Conservation (phyloP, 345 rosid genomes). For the rapeseed (Brassica napus) region DNA sequence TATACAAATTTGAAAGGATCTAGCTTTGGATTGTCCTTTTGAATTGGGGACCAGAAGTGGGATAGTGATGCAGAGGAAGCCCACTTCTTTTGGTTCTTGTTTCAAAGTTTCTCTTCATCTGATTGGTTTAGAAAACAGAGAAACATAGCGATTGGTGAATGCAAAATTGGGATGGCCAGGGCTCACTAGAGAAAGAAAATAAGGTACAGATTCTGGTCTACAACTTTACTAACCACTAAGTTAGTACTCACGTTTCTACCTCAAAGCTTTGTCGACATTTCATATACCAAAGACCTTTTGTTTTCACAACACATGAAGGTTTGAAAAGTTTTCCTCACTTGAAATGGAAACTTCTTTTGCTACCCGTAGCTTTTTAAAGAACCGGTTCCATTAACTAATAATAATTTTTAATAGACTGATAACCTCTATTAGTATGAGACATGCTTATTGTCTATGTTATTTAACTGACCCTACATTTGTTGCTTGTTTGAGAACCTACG, state of each 20-base stretch:
- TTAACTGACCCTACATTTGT: conserved; percentile 33
- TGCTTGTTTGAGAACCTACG: conserved; percentile 27
- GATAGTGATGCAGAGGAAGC: conserved; percentile 34
- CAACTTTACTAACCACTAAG: conserved; percentile 31
- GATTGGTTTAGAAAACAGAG: conserved; percentile 31
- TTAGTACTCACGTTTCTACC: conserved; percentile 13
- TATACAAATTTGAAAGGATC: conserved; percentile 22
- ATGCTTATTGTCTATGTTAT: conserved; percentile 33
- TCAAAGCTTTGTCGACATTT: conserved; percentile 17
- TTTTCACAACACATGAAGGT: conserved; percentile 28
- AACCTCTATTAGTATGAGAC: conserved; percentile 26
- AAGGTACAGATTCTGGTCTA: conserved; percentile 35
- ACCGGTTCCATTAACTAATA: conserved; percentile 29
- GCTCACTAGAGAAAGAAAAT: conserved; percentile 6
- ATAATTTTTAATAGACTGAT: conserved; percentile 14
- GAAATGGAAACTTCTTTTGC: conserved; percentile 37
- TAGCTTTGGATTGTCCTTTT: conserved; percentile 33
- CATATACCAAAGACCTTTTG: conserved; percentile 16
- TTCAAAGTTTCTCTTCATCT: conserved; percentile 34
- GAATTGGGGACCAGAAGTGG: conserved; percentile 40
- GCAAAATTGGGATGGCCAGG: conserved; percentile 29
- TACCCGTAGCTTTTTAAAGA: conserved; percentile 35
- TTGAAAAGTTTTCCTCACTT: conserved; percentile 33
- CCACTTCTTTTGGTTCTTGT: conserved; percentile 26
- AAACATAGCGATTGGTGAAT: conserved; percentile 21